Evolutionary conservation across 1,139 yeast genomes (phyloP), one percentile per base, ranked within the genome.

Genomic region (Saccharomycopsis hybrid): DNA sequence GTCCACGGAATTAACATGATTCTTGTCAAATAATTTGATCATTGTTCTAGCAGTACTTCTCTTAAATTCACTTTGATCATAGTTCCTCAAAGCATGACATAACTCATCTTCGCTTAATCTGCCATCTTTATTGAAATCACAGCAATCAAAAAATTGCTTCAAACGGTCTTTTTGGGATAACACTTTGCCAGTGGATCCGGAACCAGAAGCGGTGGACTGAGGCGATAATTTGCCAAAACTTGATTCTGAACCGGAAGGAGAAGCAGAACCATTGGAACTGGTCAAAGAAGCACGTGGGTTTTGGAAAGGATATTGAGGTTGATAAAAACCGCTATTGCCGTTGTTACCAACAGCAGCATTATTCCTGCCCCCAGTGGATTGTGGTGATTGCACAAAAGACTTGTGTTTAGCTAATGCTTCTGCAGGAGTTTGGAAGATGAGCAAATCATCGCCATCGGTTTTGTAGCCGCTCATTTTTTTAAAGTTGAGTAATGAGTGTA

Each of bases 51-150:
- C 68, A 1, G 78, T 73, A 2, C 75, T 69, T 46, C 72, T 74
- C 56, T 71, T 74, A 57, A 74, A 74, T 47, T 71, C 65, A 2
- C 78, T 71, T 55, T 72, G 72, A 56, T 74, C 79, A 54, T 74
- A 74, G 58, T 74, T 74, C 48, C 71, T 62, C 46, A 74, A 63
- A 2, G 78, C 78, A 51, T 64, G 63, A 4, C 77, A 69, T 50
- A 74, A 64, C 58, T 74, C 79, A 38, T 58, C 61, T 9, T 69
- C 66, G 1, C 76, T 69, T 41, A 74, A 71, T 50, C 64, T 65
- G 2, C 79, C 79, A 3, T 74, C 68, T 46, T 63, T 66, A 56
- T 72, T 69, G 25, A 59, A 54, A 56, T 74, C 79, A 1, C 73
- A 77, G 55, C 69, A 70, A 48, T 72, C 76, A 55, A 74, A 74